These are phyloP conservation scores for Xanthoconium purpureum DNA, from an alignment of 768 basidiomycete genomes.

Conservation along the genomic window DNA sequence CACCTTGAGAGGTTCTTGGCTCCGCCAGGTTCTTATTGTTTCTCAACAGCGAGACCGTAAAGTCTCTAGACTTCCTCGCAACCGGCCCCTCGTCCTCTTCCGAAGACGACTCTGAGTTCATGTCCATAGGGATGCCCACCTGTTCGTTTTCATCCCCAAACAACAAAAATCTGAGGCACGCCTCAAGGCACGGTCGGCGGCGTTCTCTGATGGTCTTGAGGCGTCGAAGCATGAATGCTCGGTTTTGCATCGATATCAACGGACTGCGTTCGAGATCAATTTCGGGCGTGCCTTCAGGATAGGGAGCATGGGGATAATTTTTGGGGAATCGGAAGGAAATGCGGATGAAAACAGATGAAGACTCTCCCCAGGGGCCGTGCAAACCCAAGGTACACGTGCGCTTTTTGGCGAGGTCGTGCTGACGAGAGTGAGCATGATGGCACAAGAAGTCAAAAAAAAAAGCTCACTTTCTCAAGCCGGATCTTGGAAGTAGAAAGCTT, in stretches of 20 bases:
- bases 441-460: background rate
- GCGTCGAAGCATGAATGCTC: constrained; percentile 75
- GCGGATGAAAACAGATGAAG: constrained; percentile 79
- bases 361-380: constrained; percentile 89
- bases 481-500: constrained; percentile 67
- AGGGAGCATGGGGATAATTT: constrained; percentile 63
- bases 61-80: constrained; percentile 44
- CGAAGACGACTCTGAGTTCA: constrained; percentile 62
- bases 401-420: constrained; percentile 69
- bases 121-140: constrained; percentile 35
- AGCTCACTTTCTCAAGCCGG: constrained; percentile 81
- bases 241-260: constrained; percentile 71
- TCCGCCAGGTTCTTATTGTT: constrained; percentile 79
- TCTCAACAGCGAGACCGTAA: constrained; percentile 52
- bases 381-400: constrained; percentile 83
- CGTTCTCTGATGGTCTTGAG: constrained; percentile 68
- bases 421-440: constrained; percentile 5
- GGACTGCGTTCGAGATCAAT: constrained; percentile 84
- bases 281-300: constrained; percentile 65
- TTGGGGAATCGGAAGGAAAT: constrained; percentile 87
- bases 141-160: constrained; percentile 62
- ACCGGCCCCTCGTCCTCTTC: constrained; percentile 58
- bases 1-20: constrained; percentile 81
- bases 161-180: constrained; percentile 77
- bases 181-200: constrained; percentile 80